Evolutionary conservation across 345 rosid genomes (phyloP).

Genomic region (Camelina neglecta): DNA sequence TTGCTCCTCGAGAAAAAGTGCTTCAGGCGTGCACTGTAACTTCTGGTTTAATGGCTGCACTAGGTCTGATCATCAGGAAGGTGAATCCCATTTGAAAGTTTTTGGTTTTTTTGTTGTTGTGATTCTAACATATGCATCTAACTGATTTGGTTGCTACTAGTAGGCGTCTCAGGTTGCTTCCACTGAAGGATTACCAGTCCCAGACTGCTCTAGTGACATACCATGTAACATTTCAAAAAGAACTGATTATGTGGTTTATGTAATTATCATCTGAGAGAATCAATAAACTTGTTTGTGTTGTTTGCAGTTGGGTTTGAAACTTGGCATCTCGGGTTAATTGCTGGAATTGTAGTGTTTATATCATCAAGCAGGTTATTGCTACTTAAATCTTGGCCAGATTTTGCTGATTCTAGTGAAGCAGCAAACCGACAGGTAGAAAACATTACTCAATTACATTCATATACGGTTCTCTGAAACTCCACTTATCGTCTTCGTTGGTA

Average conservation of each 20-base stretch:
- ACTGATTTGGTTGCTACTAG: slow-evolving; percentile 29
- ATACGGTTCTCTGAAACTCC: slow-evolving; percentile 6
- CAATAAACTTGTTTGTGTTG: background rate
- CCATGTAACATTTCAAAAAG: slow-evolving; percentile 47
- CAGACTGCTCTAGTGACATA: slow-evolving; percentile 67
- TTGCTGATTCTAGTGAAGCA: slow-evolving; percentile 81
- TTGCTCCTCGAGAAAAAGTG: slow-evolving; percentile 69
- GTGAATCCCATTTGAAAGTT: slow-evolving; percentile 42
- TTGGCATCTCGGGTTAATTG: slow-evolving; percentile 81
- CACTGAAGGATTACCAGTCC: slow-evolving; percentile 66
- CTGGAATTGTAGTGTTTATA: slow-evolving; percentile 67
- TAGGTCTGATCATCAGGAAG: slow-evolving; percentile 73
- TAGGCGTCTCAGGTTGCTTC: slow-evolving; percentile 87
- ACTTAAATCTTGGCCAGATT: slow-evolving; percentile 78
- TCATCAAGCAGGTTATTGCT: slow-evolving; percentile 74
- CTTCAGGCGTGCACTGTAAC: slow-evolving; percentile 79
- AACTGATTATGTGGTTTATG: background rate
- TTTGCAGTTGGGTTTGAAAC: slow-evolving; percentile 75
- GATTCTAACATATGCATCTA: slow-evolving; percentile 1
- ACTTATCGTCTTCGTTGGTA: background rate
- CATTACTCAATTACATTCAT: slow-evolving; percentile 7
- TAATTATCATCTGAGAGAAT: slow-evolving; percentile 4
- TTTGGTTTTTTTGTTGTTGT: background rate
- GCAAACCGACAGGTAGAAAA: slow-evolving; percentile 73
- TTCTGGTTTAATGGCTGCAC: slow-evolving; percentile 71